phyloP scores from a whole-genome alignment of 805 yeast genomes.

The Zygoascus flipseniorum region DNA sequence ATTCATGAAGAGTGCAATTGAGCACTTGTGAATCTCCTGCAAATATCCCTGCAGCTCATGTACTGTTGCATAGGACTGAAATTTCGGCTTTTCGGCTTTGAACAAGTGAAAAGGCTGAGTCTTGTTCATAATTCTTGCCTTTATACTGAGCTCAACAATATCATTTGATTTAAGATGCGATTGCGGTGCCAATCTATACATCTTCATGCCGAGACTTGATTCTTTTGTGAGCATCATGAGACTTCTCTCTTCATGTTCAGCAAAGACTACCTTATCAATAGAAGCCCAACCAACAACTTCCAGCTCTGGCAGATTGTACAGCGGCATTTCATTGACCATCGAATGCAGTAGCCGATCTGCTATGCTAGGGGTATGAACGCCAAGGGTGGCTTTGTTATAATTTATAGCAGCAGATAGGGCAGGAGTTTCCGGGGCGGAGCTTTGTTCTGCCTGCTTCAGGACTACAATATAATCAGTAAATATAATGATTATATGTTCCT shows the following conservation, averaged over 20 bases:
- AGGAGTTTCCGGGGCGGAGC: not conserved
- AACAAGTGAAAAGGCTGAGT: constrained; percentile 83
- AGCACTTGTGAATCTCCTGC: constrained; percentile 38
- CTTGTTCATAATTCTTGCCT: constrained; percentile 67
- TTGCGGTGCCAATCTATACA: constrained; percentile 24
- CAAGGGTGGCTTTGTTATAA: constrained; percentile 28
- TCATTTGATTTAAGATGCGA: constrained; percentile 23
- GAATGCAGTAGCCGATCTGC: constrained; percentile 88
- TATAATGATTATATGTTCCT: constrained; percentile 53
- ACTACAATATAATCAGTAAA: constrained; percentile 76
- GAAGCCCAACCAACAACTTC: constrained; percentile 60
- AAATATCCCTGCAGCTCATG: constrained; percentile 30
- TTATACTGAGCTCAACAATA: constrained; percentile 50
- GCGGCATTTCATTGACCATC: constrained; percentile 73
- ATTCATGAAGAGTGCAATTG: constrained; percentile 60
- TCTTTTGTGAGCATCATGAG: constrained; percentile 1
- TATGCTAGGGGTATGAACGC: constrained; percentile 45
- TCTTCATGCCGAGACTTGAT: constrained; percentile 11
- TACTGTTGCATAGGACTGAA: constrained; percentile 25
- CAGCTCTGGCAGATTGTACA: constrained; percentile 54
- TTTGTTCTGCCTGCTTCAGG: constrained; percentile 26
- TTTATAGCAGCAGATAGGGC: constrained; percentile 20
- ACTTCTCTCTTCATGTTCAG: constrained; percentile 30
- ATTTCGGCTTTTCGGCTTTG: constrained; percentile 24
- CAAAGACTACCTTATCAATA: constrained; percentile 46